Evolutionary conservation across 2,329 filamentous ascomycete genomes (phyloP).

Genomic region (Sporothrix globosa): DNA sequence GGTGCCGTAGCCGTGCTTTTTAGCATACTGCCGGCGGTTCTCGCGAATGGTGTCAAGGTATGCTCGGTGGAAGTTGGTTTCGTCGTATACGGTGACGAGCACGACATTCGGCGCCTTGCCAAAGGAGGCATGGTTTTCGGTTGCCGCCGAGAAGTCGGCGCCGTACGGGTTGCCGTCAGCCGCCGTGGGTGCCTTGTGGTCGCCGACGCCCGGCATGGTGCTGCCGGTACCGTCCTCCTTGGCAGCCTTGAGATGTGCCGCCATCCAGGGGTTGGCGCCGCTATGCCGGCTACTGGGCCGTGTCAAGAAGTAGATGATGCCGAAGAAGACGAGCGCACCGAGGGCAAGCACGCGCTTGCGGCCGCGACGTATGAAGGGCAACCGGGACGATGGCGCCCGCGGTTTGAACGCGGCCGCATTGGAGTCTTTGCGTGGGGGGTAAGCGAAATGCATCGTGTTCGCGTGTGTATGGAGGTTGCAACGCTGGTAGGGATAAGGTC

Average conservation of each 20-base stretch:
- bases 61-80: slow-evolving; percentile 61
- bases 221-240: slow-evolving; percentile 29
- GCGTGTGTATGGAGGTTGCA: not conserved
- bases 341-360: slow-evolving; percentile 64
- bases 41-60: slow-evolving; percentile 76
- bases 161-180: slow-evolving; percentile 15
- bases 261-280: slow-evolving; percentile 34
- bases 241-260: slow-evolving; percentile 29
- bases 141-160: slow-evolving; percentile 32
- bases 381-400: slow-evolving; percentile 57
- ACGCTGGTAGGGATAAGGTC: not conserved
- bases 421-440: slow-evolving; percentile 82
- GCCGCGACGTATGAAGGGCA: slow-evolving; percentile 58
- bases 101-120: slow-evolving; percentile 66
- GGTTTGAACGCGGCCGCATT: slow-evolving; percentile 72
- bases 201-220: slow-evolving; percentile 16
- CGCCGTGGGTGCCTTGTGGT: not conserved
- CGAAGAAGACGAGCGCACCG: slow-evolving; percentile 57
- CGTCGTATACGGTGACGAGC: slow-evolving; percentile 82
- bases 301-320: slow-evolving; percentile 64
- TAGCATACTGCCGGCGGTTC: slow-evolving; percentile 84
- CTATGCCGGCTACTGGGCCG: slow-evolving; percentile 35
- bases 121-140: slow-evolving; percentile 46
- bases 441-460: slow-evolving; percentile 79
- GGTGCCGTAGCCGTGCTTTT: slow-evolving; percentile 81